phyloP scores from a whole-genome alignment of 805 yeast species.

The Alloascoidea africana region DNA sequence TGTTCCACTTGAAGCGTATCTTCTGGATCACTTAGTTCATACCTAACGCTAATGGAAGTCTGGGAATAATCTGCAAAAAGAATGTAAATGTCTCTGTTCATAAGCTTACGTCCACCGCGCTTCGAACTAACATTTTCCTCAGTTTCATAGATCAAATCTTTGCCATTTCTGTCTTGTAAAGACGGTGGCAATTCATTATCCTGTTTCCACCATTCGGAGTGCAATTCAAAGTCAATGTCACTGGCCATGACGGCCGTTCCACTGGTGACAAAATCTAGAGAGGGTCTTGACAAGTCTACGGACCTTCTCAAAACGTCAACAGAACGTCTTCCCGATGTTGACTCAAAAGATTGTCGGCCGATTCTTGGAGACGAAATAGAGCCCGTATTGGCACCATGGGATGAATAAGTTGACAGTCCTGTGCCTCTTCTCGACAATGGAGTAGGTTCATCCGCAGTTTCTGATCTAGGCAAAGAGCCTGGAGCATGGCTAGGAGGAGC shows the following conservation, averaged over 20 bases:
- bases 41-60: slow-evolving; percentile 41
- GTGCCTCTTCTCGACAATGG: slow-evolving; percentile 6
- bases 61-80: slow-evolving; percentile 63
- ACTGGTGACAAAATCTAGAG: slow-evolving; percentile 4
- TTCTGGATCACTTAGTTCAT: slow-evolving; percentile 37
- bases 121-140: slow-evolving; percentile 41
- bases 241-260: slow-evolving; percentile 12
- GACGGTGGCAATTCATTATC: slow-evolving; percentile 39
- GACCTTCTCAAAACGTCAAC: slow-evolving; percentile 7
- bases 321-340: slow-evolving; percentile 3
- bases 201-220: slow-evolving; percentile 53
- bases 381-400: no score
- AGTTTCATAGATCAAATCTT: slow-evolving; percentile 45
- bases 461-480: no score
- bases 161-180: slow-evolving; percentile 24
- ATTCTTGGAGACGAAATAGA: no score
- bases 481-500: slow-evolving; percentile 8
- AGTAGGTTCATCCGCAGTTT: slow-evolving; percentile 5
- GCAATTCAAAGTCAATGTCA: slow-evolving; percentile 19
- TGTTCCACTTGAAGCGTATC: slow-evolving; percentile 25
- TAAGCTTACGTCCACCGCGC: slow-evolving; percentile 34
- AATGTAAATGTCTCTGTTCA: slow-evolving; percentile 52
- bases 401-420: slow-evolving; percentile 3
- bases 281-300: slow-evolving; percentile 8
- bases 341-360: no score